Conservation (phyloP, 1,139 yeast genomes). For the Debaryomyces coudertii region DNA sequence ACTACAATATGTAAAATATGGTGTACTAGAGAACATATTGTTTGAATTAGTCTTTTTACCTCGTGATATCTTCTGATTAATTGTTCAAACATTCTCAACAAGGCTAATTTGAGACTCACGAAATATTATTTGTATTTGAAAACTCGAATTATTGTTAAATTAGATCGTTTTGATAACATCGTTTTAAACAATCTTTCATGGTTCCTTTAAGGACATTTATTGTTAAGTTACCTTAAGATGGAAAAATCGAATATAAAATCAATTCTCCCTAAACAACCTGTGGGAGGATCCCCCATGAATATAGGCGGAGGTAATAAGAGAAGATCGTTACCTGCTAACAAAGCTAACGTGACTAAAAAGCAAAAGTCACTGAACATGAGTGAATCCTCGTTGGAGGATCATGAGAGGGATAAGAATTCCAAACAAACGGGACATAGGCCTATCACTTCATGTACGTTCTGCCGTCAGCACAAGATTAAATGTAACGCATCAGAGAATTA, state of each 20-base stretch:
- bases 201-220: not conserved
- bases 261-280: slow-evolving; percentile 37
- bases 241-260: slow-evolving; percentile 45
- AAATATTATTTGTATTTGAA: not conserved
- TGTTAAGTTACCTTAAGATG: slow-evolving; percentile 21
- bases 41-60: not conserved
- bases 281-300: slow-evolving; percentile 15
- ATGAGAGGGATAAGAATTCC: slow-evolving; percentile 16
- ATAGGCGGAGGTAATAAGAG: slow-evolving; percentile 12
- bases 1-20: not conserved
- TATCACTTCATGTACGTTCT: slow-evolving; percentile 89
- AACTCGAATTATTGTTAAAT: slow-evolving; percentile 7
- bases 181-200: not conserved
- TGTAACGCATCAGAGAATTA: slow-evolving; percentile 87
- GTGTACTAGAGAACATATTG: not conserved
- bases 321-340: slow-evolving; percentile 14
- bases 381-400: not conserved
- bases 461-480: slow-evolving; percentile 92
- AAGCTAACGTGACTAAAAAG: not conserved
- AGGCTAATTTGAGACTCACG: not conserved
- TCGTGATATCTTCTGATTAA: not conserved
- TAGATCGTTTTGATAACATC: slow-evolving; percentile 10
- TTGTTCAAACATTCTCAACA: not conserved
- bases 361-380: slow-evolving; percentile 7
- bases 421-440: slow-evolving; percentile 67